These are phyloP conservation scores for Aspergillus fructus DNA, from an alignment of 2,329 filamentous ascomycete species.

Conservation along the genomic window DNA sequence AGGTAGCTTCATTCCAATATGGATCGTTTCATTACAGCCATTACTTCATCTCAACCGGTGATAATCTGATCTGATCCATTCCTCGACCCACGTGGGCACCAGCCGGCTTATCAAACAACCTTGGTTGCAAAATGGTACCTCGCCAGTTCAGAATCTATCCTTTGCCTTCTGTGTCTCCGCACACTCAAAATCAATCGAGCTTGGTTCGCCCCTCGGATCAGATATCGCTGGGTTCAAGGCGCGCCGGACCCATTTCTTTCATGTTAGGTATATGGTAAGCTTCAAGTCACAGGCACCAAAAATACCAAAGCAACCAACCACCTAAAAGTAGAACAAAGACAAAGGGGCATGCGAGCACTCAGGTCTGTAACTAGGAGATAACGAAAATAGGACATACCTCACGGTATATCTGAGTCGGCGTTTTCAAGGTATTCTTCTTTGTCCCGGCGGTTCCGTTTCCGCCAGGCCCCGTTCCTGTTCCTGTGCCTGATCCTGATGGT, in stretches of 20 bases:
- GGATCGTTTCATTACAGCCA: background rate
- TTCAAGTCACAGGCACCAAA: background rate
- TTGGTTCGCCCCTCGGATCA: constrained; percentile 25
- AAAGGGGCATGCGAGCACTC: background rate
- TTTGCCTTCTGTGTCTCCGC: constrained; percentile 21
- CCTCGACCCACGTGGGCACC: no score
- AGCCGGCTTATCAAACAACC: no score
- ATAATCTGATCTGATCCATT: background rate
- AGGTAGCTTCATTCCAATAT: background rate
- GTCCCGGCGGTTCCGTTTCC: background rate
- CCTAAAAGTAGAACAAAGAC: background rate
- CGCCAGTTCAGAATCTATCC: constrained; percentile 7
- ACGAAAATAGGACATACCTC: constrained; percentile 23
- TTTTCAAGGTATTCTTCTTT: constrained; percentile 21
- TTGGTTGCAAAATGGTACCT: background rate
- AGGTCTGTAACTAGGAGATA: background rate
- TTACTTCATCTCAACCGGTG: background rate
- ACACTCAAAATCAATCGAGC: constrained; percentile 29
- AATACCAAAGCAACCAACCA: no score
- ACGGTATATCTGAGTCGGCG: constrained; percentile 30
- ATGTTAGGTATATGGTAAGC: background rate
- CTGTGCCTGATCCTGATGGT: background rate
- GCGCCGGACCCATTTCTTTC: constrained; percentile 28
- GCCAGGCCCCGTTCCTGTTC: constrained; percentile 6
- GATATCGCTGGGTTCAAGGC: constrained; percentile 30